A percentile compares a stretch with the other conserved stretches of the same genome.
Conservation (phyloP, 2,329 filamentous ascomycete genomes). For the Cladophialophora immunda region DNA sequence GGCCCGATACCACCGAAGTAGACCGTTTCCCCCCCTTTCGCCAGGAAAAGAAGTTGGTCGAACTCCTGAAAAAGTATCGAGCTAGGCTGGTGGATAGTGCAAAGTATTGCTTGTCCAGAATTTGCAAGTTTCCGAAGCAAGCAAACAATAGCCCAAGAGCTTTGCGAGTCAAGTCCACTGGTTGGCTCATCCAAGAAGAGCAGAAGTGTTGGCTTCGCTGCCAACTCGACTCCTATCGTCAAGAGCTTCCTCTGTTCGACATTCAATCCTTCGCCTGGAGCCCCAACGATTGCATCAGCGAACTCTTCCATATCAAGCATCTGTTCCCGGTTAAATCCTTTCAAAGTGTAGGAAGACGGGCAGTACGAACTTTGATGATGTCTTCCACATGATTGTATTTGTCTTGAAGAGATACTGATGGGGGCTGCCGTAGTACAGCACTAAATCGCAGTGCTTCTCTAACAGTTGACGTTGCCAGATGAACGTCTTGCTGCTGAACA, state of each 20-base stretch:
- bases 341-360: slow-evolving; percentile 68
- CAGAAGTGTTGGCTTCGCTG: slow-evolving; percentile 71
- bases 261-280: slow-evolving; percentile 75
- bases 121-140: slow-evolving; percentile 69
- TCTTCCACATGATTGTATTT: slow-evolving; percentile 69
- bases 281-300: slow-evolving; percentile 63
- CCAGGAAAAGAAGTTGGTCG: slow-evolving; percentile 79
- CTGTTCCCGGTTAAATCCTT: slow-evolving; percentile 88
- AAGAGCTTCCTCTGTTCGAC: slow-evolving; percentile 75
- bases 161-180: slow-evolving; percentile 69
- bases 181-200: slow-evolving; percentile 76
- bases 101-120: slow-evolving; percentile 62
- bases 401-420: slow-evolving; percentile 78
- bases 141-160: slow-evolving; percentile 68
- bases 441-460: slow-evolving; percentile 80
- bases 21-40: slow-evolving; percentile 77
- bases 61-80: slow-evolving; percentile 64
- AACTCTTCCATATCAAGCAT: slow-evolving; percentile 73
- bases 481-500: slow-evolving; percentile 73
- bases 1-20: slow-evolving; percentile 81
- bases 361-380: slow-evolving; percentile 72
- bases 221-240: slow-evolving; percentile 89
- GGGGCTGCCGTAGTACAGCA: slow-evolving; percentile 66
- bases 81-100: slow-evolving; percentile 65
- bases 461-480: slow-evolving; percentile 68